phyloP scores from a whole-genome alignment of 2,329 filamentous ascomycete species.

The Penicillium sp. region DNA sequence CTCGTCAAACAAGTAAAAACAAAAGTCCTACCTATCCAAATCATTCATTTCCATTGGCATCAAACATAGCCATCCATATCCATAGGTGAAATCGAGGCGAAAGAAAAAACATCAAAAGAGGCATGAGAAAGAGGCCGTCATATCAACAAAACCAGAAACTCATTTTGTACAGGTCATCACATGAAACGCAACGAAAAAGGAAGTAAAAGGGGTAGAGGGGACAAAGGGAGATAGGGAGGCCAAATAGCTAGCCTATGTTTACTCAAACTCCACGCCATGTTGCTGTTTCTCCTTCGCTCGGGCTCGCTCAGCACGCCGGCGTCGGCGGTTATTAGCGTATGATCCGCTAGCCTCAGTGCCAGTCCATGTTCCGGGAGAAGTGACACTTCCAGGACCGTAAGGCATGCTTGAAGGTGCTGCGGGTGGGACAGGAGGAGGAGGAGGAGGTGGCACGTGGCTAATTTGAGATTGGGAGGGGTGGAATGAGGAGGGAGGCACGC shows the following conservation, averaged over 20 bases:
- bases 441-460: slow-evolving; percentile 37
- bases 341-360: slow-evolving; percentile 57
- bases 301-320: slow-evolving; percentile 60
- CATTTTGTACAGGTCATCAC: slow-evolving; percentile 31
- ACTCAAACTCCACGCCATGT: slow-evolving; percentile 58
- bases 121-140: slow-evolving; percentile 20
- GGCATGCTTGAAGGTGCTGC: slow-evolving; percentile 50
- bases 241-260: slow-evolving; percentile 19
- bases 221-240: background rate
- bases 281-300: slow-evolving; percentile 54
- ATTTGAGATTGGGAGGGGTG: slow-evolving; percentile 33
- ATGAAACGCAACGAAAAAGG: slow-evolving; percentile 7
- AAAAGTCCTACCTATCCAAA: slow-evolving; percentile 11
- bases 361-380: slow-evolving; percentile 51
- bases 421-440: slow-evolving; percentile 40
- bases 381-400: slow-evolving; percentile 48
- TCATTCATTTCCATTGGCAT: slow-evolving; percentile 16
- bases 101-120: slow-evolving; percentile 13
- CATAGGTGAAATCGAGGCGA: slow-evolving; percentile 3
- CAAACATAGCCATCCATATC: slow-evolving; percentile 8
- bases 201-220: background rate
- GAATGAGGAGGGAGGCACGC: slow-evolving; percentile 33
- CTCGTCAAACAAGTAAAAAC: slow-evolving; percentile 15
- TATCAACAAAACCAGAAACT: slow-evolving; percentile 25
- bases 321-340: slow-evolving; percentile 60